Evolutionary conservation across 331 rosid genomes (phyloP), one percentile per base, ranked within the genome.

Genomic region (Cydonia oblonga): DNA sequence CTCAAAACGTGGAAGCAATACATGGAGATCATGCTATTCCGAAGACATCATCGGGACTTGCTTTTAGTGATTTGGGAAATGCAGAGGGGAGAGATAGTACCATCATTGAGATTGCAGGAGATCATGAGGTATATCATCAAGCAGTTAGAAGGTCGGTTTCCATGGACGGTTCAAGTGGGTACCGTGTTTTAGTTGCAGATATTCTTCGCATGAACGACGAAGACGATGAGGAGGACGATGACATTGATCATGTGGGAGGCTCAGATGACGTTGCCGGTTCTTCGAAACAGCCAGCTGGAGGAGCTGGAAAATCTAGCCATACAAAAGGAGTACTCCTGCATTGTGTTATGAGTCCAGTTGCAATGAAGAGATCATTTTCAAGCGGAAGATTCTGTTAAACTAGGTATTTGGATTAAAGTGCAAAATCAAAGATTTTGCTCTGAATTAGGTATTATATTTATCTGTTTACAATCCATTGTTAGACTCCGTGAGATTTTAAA

Each of bases 341-440:
- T 68, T 79, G 83, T 78, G 89, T 84, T 73, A 9, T 81, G 82
- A 82, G 84, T 78, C 95, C 97, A 70, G 84, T 84, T 78, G 76
- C 90, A 65, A 85, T 89, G 92, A 90, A 85, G 88, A 89, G 96
- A 77, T 89, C 96, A 16, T 83, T 89, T 79, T 89, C 96, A 4
- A 80, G 92, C 74, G 91, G 96, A 11, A 84, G 96, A 72, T 81
- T 87, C 79, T 88, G 85, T 1, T 78, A 79, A 26, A 62, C 79
- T 19, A 83, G 85, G 79, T 81, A 49, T 49, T 49, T 18, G 54
- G 53, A 16, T 49, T 49, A 16, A 49, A 16, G 54, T 49, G 54
- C 4, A 49, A 49, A 49, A 16, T 16, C 53, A 46, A 15, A 46
- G 53, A 46, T 46, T 46, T 46, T 49, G 20, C 8, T 49, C 20